Evolutionary conservation across 371 early-diverging fungal species (phyloP).

Genomic region (Mortierella sp.): DNA sequence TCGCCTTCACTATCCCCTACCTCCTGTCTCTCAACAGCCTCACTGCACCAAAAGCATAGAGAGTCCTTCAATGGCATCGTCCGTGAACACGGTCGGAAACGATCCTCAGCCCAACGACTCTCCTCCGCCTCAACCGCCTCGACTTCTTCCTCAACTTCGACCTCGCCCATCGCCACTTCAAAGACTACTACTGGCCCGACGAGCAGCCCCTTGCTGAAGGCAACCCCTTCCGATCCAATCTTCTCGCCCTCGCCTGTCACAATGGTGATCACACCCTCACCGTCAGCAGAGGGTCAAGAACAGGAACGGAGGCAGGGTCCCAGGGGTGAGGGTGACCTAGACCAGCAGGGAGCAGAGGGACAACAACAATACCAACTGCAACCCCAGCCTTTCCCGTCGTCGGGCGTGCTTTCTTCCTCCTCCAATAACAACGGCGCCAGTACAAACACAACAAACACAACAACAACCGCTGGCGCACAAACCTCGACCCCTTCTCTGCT

Average conservation of each 20-base stretch:
- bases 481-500: slow-evolving; percentile 11
- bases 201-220: background rate
- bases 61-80: slow-evolving; percentile 36
- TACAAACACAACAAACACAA: background rate
- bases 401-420: background rate
- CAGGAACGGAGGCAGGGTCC: background rate
- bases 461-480: slow-evolving; percentile 18
- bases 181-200: background rate
- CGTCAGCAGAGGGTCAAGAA: background rate
- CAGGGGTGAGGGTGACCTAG: no score
- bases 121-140: slow-evolving; percentile 10
- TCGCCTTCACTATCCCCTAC: slow-evolving; percentile 31
- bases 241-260: background rate
- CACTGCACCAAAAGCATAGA: slow-evolving; percentile 30
- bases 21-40: slow-evolving; percentile 13
- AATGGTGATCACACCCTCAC: background rate
- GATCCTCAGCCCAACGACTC: slow-evolving; percentile 16
- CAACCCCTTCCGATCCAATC: slow-evolving; percentile 2
- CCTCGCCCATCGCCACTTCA: background rate
- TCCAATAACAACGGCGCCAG: background rate
- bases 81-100: slow-evolving; percentile 24
- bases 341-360: slow-evolving; percentile 9
- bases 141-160: background rate
- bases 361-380: slow-evolving; percentile 7
- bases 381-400: background rate